Evolutionary conservation across 441 rosid species (phyloP), one percentile per base, ranked within the genome.

Genomic region (Flueggea neowawraea): DNA sequence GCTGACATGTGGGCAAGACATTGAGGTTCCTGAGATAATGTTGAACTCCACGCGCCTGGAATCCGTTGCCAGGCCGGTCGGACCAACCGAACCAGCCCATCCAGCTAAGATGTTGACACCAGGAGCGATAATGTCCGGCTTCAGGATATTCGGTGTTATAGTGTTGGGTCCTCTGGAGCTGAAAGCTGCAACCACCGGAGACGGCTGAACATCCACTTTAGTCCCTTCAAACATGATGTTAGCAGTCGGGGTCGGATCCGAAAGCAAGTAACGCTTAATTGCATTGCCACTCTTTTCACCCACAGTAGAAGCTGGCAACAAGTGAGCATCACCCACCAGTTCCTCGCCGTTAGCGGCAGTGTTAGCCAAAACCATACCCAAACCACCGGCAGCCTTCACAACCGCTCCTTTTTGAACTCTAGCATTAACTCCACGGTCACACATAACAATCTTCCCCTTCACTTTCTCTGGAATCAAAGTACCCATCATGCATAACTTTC

Each of bases 1-100:
- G 16, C 96, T 87, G 56, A 90, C 97, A 65, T 93, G 98, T 4
- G 98, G 97, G 65, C 97, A 90, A 2, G 98, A 87, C 98, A 93
- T 93, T 14, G 98, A 93, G 48, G 99, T 94, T 36, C 96, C 99
- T 0, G 99, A 94, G 33, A 94, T 69, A 13, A 91, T 80, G 48
- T 91, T 94, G 86, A 94, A 94, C 48, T 81, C 78, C 39, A 84
- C 90, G 36, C 90, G 80, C 66, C 97, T 70, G 36, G 11, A 28
- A 61, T 94, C 99, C 0, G 85, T 75, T 6, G 84, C 52, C 12
- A 94, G 73, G 57, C 95, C 86, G 12, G 99, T 91, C 3, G 97
- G 97, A 0, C 95, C 93, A 45, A 69, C 75, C 7, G 77, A 69
- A 6, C 91, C 91, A 0, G 78, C 61, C 96, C 97, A 91, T 44